Percentiles rank a stretch among this genome's conserved stretches.
These are phyloP conservation scores for Cryptococcus sp. DNA, from an alignment of 1,284 basidiomycete genomes.

Conservation along the genomic window DNA sequence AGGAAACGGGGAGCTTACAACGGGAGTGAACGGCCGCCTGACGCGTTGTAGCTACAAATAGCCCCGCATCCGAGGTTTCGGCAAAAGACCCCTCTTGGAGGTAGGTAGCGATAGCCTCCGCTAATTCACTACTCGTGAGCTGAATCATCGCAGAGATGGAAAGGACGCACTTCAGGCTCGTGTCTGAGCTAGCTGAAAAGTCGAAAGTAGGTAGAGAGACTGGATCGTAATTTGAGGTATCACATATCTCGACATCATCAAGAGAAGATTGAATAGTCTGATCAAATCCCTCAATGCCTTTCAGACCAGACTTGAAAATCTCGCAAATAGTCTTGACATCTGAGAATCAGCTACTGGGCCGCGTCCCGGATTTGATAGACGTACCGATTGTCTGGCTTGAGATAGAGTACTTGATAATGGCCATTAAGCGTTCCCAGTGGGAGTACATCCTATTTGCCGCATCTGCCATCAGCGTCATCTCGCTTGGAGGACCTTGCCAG, in stretches of 20 bases:
- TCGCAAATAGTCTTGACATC: too few relatives aligned
- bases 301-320: too few relatives aligned
- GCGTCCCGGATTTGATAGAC: too few relatives aligned
- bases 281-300: too few relatives aligned
- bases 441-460: conserved; percentile 12
- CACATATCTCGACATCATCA: background rate
- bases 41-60: conserved; percentile 17
- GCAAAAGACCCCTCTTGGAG: conserved; percentile 12
- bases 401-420: too few relatives aligned
- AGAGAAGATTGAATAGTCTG: conserved; percentile 1
- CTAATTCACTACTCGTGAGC: conserved; percentile 2
- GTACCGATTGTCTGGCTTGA: too few relatives aligned
- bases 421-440: conserved; percentile 15
- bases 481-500: background rate
- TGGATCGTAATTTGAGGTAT: conserved; percentile 4
- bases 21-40: conserved; percentile 12
- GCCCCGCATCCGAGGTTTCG: conserved; percentile 19
- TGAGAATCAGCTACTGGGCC: background rate
- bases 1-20: conserved; percentile 7
- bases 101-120: conserved; percentile 15
- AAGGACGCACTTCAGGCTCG: too few relatives aligned
- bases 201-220: too few relatives aligned
- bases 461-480: conserved; percentile 6
- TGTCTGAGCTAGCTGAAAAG: too few relatives aligned
- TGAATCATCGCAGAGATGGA: too few relatives aligned